Base-by-base conservation (phyloP, 441 rosid species). In the Euphorbia schlechtendalii region DNA sequence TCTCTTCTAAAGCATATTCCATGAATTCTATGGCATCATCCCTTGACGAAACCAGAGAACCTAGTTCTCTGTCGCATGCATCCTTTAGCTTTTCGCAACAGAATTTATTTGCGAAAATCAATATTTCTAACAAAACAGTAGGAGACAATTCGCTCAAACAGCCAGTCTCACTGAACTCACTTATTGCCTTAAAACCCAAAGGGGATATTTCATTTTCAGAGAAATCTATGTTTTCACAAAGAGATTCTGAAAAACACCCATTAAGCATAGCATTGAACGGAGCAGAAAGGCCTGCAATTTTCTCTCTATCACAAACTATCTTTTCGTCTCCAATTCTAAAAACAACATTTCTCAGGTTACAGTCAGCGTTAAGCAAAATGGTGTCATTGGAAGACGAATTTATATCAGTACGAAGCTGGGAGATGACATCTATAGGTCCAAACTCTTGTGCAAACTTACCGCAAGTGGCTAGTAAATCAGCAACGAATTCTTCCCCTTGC, bases 11-110 rank as follows among this genome's bases (percentile, higher is more conserved):
- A 38, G 99, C 96, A 59, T 84, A 90, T 66, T 87, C 99, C 86
- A 94, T 84, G 68, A 94, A 90, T 76, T 90, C 92, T 61, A 91
- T 74, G 17, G 97, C 96, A 72, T 86, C 93, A 66, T 86, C 97
- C 76, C 84, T 78, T 10, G 83, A 83, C 2, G 82, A 77, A 54
- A 85, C 81, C 53, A 85, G 73, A 56, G 84, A 84, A 22, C 96
- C 94, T 17, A 92, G 84, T 68, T 83, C 84, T 75, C 96, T 86
- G 65, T 83, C 99, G 64, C 97, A 90, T 24, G 80, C 86, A 73
- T 89, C 96, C 83, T 89, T 94, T 27, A 94, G 96, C 38, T 63
- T 80, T 80, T 91, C 99, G 8, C 97, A 94, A 67, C 99, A 94
- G 68, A 90, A 94, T 69, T 85, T 89, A 71, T 89, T 87, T 13